Conservation (phyloP, 441 rosid species). For the Flueggea neowawraea region DNA sequence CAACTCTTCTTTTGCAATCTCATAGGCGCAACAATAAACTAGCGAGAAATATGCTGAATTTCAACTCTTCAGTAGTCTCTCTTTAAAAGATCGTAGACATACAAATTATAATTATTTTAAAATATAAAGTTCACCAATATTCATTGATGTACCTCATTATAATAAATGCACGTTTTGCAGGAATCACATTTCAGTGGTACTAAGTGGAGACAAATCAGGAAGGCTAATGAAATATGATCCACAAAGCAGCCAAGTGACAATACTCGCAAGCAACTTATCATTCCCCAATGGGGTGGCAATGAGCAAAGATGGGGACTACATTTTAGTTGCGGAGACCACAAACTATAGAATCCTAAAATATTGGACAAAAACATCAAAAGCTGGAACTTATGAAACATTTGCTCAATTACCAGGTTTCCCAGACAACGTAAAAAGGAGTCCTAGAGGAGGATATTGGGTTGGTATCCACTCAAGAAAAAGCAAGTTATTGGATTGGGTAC, state of each 20-base stretch:
- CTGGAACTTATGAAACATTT: conserved; percentile 16
- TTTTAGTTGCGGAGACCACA: conserved; percentile 32
- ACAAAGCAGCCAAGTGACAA: conserved; percentile 26
- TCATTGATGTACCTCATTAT: too few relatives aligned
- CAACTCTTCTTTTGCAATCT: too few relatives aligned
- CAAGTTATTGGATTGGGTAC: conserved; percentile 24
- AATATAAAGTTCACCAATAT: too few relatives aligned
- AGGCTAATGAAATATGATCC: conserved; percentile 50
- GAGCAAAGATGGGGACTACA: conserved; percentile 32
- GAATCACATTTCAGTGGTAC: conserved; percentile 19
- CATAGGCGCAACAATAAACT: too few relatives aligned
- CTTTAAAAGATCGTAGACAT: too few relatives aligned
- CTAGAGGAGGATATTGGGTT: conserved; percentile 42
- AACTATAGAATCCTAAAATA: conserved; percentile 24
- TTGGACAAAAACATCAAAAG: conserved; percentile 11
- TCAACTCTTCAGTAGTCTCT: too few relatives aligned
- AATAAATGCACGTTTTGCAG: conserved; percentile 15
- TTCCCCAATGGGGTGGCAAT: conserved; percentile 46
- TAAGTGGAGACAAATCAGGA: conserved; percentile 40
- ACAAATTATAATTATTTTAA: too few relatives aligned
- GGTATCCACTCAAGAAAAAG: conserved; percentile 41
- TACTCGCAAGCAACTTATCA: conserved; percentile 22
- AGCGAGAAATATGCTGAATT: too few relatives aligned
- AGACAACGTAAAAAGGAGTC: conserved; percentile 33
- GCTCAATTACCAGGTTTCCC: conserved; percentile 23